Percentiles rank a stretch among this genome's conserved stretches.
phyloP scores from a whole-genome alignment of 1,284 basidiomycete species.

The Fomitiporia mediterranea region DNA sequence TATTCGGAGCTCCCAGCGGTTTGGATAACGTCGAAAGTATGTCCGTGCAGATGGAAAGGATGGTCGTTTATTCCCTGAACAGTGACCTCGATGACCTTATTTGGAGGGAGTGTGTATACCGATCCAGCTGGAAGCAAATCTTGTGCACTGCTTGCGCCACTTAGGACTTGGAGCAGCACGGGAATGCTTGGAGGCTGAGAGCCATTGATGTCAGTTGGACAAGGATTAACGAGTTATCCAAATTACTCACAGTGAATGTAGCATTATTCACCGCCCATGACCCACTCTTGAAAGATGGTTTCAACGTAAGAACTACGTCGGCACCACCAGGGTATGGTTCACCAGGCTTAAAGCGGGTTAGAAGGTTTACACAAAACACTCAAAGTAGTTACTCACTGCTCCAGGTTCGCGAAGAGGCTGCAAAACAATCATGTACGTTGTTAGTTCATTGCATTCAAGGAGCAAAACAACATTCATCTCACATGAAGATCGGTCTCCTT shows the following conservation, averaged over 20 bases:
- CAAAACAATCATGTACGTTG: background rate
- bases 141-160: conserved; percentile 24
- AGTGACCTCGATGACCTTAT: conserved; percentile 25
- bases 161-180: conserved; percentile 29
- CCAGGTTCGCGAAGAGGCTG: conserved; percentile 31
- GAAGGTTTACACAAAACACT: too few species aligned
- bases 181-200: conserved; percentile 28
- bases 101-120: conserved; percentile 25
- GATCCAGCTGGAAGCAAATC: conserved; percentile 24
- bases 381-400: conserved; percentile 16
- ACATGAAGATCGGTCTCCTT: conserved; percentile 32
- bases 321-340: conserved; percentile 26
- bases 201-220: background rate
- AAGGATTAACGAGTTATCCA: background rate
- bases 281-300: conserved; percentile 13
- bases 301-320: conserved; percentile 28
- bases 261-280: conserved; percentile 4
- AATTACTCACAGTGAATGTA: conserved; percentile 7
- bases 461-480: background rate
- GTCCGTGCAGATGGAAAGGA: conserved; percentile 35
- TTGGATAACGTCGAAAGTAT: conserved; percentile 34
- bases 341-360: conserved; percentile 27
- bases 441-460: background rate
- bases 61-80: conserved; percentile 26
- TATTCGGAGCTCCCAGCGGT: conserved; percentile 26